A percentile compares a stretch with the other conserved stretches of the same genome.
Conservation (phyloP, 495 filamentous ascomycete species). For the Neurospora pannonica region DNA sequence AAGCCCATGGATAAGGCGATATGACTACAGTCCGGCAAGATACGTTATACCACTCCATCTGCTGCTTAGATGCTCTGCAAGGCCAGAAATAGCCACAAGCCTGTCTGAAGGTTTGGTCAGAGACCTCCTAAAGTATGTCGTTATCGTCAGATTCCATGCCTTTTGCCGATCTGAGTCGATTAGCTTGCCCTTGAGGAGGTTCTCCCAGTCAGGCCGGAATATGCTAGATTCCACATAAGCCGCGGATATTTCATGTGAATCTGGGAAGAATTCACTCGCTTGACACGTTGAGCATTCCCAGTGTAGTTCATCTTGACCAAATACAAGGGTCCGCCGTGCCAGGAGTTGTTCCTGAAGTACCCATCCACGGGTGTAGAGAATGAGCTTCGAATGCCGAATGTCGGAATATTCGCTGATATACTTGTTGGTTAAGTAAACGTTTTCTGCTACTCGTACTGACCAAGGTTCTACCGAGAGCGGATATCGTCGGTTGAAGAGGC, state of each 20-base stretch:
- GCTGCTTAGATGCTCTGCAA: neutral
- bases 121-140: neutral
- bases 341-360: constrained; percentile 23
- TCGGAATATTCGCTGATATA: neutral
- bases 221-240: too few species aligned
- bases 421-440: neutral
- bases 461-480: neutral
- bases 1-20: neutral
- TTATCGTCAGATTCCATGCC: neutral
- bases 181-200: neutral
- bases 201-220: neutral
- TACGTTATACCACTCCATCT: neutral
- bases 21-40: neutral
- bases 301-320: constrained; percentile 10
- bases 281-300: constrained; percentile 18
- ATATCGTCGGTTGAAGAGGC: neutral
- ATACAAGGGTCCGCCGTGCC: constrained; percentile 14
- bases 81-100: neutral
- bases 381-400: neutral
- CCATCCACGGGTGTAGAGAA: constrained; percentile 17
- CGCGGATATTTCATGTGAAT: neutral
- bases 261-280: neutral
- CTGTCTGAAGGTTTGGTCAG: neutral
- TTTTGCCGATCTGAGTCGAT: neutral
- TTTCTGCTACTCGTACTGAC: neutral